Percentiles rank a stretch among this genome's conserved stretches.
These are phyloP conservation scores for Phylloporus sp. DNA, from an alignment of 768 basidiomycete genomes.

Conservation along the genomic window DNA sequence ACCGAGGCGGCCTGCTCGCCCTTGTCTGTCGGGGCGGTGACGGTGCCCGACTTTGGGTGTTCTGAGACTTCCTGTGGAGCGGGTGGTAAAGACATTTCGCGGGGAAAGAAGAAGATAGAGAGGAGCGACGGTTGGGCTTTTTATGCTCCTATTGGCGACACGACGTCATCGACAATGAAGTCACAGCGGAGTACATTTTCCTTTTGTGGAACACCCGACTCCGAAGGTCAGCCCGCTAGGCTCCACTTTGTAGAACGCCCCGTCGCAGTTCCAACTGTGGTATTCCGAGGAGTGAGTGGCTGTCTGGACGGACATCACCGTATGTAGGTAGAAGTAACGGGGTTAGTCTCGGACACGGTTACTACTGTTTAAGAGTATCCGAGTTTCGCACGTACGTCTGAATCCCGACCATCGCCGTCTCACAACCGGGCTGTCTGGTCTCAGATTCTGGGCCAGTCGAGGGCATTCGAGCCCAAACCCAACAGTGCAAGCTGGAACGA, in stretches of 20 bases:
- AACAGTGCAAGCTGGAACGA: too few species aligned
- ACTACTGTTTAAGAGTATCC: too few species aligned
- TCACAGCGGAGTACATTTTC: constrained; percentile 2
- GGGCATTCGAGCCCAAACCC: too few species aligned
- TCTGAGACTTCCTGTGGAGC: constrained; percentile 57
- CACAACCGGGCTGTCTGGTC: too few species aligned
- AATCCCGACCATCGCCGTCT: too few species aligned
- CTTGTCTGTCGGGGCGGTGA: constrained; percentile 63
- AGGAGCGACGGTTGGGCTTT: neutral
- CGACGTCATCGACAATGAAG: constrained; percentile 13
- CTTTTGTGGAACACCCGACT: constrained; percentile 5
- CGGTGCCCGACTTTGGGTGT: constrained; percentile 52
- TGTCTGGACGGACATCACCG: too few species aligned
- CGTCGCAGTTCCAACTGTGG: neutral
- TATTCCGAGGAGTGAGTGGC: too few species aligned
- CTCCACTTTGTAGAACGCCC: neutral
- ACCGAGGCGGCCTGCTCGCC: constrained; percentile 64
- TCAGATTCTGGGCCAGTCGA: too few species aligned
- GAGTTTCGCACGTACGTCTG: too few species aligned
- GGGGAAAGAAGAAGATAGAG: neutral
- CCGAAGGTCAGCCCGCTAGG: neutral
- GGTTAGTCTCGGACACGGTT: too few species aligned
- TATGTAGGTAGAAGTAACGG: too few species aligned
- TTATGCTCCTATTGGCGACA: constrained; percentile 6
- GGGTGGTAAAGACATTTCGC: constrained; percentile 62